These are phyloP conservation scores for Schwanniomyces yamadae DNA, from an alignment of 805 yeast genomes.

Conservation along the genomic window DNA sequence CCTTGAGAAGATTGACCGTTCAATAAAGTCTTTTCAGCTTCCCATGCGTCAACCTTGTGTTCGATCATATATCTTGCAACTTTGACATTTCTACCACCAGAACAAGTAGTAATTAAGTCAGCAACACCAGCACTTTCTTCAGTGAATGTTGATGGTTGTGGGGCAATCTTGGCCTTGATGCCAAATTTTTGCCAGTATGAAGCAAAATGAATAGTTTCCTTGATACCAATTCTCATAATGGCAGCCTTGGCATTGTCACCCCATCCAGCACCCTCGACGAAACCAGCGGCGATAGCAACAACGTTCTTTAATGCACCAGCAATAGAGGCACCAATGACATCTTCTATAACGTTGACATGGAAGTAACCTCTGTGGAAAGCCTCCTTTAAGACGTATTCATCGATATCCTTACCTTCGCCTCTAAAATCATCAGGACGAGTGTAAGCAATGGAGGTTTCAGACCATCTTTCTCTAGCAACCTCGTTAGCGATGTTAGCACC, in stretches of 20 bases:
- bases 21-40: conserved; percentile 43
- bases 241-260: conserved; percentile 51
- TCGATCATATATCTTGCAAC: conserved; percentile 47
- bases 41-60: conserved; percentile 40
- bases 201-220: conserved; percentile 44
- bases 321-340: conserved; percentile 46
- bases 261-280: conserved; percentile 49
- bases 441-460: conserved; percentile 47
- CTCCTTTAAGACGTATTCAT: conserved; percentile 37
- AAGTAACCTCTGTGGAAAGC: conserved; percentile 48
- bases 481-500: conserved; percentile 50
- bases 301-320: conserved; percentile 49
- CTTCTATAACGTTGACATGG: conserved; percentile 46
- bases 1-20: conserved; percentile 50
- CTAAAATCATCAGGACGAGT: conserved; percentile 36
- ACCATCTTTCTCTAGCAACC: conserved; percentile 47
- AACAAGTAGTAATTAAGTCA: conserved; percentile 47
- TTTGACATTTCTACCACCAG: conserved; percentile 49
- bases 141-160: conserved; percentile 41
- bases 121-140: conserved; percentile 49
- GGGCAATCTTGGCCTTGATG: conserved; percentile 36
- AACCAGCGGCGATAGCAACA: conserved; percentile 47
- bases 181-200: conserved; percentile 54
- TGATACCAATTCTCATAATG: conserved; percentile 45
- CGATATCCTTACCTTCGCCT: conserved; percentile 43